Evolutionary conservation across 495 filamentous ascomycete species (phyloP), one percentile per base, ranked within the genome.

Genomic region (Xylaria castorea): DNA sequence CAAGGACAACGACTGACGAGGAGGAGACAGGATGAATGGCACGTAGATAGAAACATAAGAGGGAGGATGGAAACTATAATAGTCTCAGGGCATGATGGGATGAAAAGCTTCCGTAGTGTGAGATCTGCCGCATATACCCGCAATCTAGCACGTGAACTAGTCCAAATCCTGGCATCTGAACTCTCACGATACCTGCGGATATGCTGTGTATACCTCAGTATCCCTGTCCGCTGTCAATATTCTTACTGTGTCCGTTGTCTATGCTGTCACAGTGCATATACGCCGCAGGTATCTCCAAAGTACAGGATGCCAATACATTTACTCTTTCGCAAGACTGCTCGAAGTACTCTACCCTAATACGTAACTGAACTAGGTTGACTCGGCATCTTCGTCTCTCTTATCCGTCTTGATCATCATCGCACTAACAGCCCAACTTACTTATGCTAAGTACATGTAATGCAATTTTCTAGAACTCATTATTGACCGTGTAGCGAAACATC

Each of bases 81-180:
- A 30, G 36, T 34, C 36, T 22, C 36, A 68, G 36, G 36, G 66
- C 64, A 68, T 68, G 66, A 57, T 55, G 66, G 48, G 66, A 68
- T 32, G 66, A 57, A 57, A 68, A 68, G 48, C 48, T 68, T 57
- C 66, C 66, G 66, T 68, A 57, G 32, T 14, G 65, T 57, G 34
- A 68, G 66, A 66, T 66, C 46, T 66, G 25, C 64, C 64, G 64
- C 66, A 55, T 66, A 51, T 66, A 68, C 48, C 48, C 48, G 48
- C 50, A 22, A 36, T 40, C 30, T 34, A 68, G 66, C 66, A 57
- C 50, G 50, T 68, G 66, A 68, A 68, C 34, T 57, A 55, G 36
- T 44, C 22, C 61, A 64, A 42, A 22, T 14, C n/a, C 36, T 44
- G 38, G 22, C 22, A 38, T 30, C 22, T 64, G 22, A 9, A 64